These are phyloP conservation scores for Xylaria sp. DNA, from an alignment of 2,329 filamentous ascomycete genomes.

Conservation along the genomic window DNA sequence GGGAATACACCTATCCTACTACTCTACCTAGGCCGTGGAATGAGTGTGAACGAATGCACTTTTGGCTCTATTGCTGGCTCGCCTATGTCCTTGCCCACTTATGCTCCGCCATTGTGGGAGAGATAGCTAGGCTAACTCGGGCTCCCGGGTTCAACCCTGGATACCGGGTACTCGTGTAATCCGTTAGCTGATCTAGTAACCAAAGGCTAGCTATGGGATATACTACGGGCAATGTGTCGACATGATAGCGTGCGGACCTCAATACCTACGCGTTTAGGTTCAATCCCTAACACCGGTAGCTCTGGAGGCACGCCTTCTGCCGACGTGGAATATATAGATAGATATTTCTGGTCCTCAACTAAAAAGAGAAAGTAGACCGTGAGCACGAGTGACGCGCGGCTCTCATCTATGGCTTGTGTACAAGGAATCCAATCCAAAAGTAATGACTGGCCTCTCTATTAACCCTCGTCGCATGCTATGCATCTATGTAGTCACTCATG, in stretches of 20 bases:
- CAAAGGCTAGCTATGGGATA: not conserved
- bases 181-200: not conserved
- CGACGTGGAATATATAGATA: no score
- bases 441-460: constrained; percentile 12
- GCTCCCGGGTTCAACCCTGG: not conserved
- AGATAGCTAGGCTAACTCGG: constrained; percentile 2
- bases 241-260: no score
- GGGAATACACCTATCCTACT: no score
- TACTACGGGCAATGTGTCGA: constrained; percentile 10
- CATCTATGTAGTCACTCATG: constrained; percentile 25
- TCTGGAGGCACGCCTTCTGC: no score
- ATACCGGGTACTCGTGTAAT: not conserved
- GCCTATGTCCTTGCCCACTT: constrained; percentile 18
- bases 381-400: not conserved
- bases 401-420: constrained; percentile 15
- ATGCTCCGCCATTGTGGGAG: constrained; percentile 3
- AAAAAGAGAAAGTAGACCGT: not conserved
- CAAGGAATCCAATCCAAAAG: constrained; percentile 19
- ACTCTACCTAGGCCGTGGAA: no score
- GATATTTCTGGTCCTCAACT: not conserved
- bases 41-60: not conserved
- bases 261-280: no score
- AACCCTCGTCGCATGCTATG: constrained; percentile 17
- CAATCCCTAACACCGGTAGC: no score
- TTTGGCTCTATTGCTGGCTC: not conserved